Conservation (phyloP, 2,329 filamentous ascomycete genomes). For the Aspergillus tanneri region DNA sequence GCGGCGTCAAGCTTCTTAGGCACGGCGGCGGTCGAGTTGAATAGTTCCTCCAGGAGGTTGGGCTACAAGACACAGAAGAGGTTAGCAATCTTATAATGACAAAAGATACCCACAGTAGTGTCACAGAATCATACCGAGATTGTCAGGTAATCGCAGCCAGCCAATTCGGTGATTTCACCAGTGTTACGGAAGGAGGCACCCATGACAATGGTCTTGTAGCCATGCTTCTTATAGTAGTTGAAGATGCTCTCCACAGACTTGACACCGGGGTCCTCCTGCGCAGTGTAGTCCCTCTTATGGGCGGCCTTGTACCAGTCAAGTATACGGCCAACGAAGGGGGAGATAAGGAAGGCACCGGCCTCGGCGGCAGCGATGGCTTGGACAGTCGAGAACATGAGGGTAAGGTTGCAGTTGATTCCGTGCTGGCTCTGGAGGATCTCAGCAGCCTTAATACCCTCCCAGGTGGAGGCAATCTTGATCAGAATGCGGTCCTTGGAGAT, state of each 20-base stretch:
- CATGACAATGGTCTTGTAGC: constrained; percentile 99
- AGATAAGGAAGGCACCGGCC: constrained; percentile 95
- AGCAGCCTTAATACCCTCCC: constrained; percentile 99
- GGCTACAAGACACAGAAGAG: constrained; percentile 57
- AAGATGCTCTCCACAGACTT: constrained; percentile 89
- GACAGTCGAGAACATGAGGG: constrained; percentile 93
- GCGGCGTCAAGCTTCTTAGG: constrained; percentile 88
- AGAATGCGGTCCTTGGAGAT: constrained; percentile 91
- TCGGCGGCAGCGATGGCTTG: constrained; percentile 97
- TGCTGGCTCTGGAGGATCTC: constrained; percentile 95
- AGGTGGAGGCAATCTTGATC: constrained; percentile 99
- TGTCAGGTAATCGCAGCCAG: constrained; percentile 97
- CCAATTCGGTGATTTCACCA: constrained; percentile 97
- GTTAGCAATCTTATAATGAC: constrained; percentile 18
- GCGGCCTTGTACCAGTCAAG: constrained; percentile 99
- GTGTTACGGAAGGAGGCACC: constrained; percentile 95
- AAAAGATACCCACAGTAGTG: background rate
- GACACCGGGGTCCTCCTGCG: constrained; percentile 93
- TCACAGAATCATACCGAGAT: constrained; percentile 69
- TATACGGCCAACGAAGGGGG: constrained; percentile 97
- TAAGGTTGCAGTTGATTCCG: constrained; percentile 97
- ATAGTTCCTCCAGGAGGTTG: constrained; percentile 88
- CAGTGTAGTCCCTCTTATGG: constrained; percentile 88
- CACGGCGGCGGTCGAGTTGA: constrained; percentile 76
- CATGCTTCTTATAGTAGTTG: constrained; percentile 99